phyloP scores from a whole-genome alignment of 1,284 basidiomycete genomes.

The Phellopilus nigrolimitatus region DNA sequence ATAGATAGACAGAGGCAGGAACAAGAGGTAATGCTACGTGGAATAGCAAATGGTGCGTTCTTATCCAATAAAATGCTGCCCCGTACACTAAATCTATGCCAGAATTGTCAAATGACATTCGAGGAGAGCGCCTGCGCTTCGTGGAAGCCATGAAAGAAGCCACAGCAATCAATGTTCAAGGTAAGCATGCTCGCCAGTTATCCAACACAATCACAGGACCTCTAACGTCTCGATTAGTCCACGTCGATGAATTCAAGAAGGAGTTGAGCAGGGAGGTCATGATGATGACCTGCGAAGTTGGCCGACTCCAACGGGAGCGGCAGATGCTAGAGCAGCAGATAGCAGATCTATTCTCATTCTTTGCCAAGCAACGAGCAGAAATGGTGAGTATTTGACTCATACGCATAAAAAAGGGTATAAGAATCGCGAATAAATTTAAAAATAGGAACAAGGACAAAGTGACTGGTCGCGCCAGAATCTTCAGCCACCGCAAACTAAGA shows the following conservation, averaged over 20 bases:
- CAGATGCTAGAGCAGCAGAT: slow-evolving; percentile 71
- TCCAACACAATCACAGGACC: no score
- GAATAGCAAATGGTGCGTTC: slow-evolving; percentile 55
- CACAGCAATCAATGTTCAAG: slow-evolving; percentile 77
- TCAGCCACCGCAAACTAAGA: not conserved
- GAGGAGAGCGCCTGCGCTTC: slow-evolving; percentile 77
- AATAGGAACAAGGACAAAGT: slow-evolving; percentile 8
- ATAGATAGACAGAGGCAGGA: slow-evolving; percentile 66
- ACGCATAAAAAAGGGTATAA: not conserved
- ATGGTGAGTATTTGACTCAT: slow-evolving; percentile 28
- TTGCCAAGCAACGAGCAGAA: slow-evolving; percentile 53
- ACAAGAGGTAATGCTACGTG: slow-evolving; percentile 61
- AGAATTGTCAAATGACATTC: slow-evolving; percentile 80
- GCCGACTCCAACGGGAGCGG: slow-evolving; percentile 66
- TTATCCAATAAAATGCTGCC: slow-evolving; percentile 15
- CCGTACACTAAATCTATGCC: slow-evolving; percentile 4
- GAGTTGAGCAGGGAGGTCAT: slow-evolving; percentile 71
- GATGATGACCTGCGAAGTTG: slow-evolving; percentile 70
- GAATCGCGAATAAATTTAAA: not conserved
- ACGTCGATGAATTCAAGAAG: slow-evolving; percentile 81
- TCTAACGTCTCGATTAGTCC: slow-evolving; percentile 40
- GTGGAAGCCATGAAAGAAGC: slow-evolving; percentile 90
- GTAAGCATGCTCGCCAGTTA: slow-evolving; percentile 37
- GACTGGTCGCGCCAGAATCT: slow-evolving; percentile 10
- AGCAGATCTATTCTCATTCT: slow-evolving; percentile 66